Evolutionary conservation across 2,329 filamentous ascomycete species (phyloP), one percentile per base, ranked within the genome.

Genomic region (Clonostachys byssicola): DNA sequence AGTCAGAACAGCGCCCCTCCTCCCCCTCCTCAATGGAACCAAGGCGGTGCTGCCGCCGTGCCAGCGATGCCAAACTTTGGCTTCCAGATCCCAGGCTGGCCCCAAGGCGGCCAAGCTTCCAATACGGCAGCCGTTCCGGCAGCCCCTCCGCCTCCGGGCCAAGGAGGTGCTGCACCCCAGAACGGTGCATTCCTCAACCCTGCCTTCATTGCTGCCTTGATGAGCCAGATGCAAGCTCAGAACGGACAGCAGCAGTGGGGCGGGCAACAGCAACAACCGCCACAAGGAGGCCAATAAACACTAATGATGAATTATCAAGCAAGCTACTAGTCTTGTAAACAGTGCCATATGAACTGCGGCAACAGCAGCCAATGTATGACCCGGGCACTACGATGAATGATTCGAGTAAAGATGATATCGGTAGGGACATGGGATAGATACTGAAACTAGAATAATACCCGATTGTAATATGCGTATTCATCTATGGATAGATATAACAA

Each of bases 111-210:
- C 36, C 14, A n/a, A 3, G 36, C 14, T 5, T n/a, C 36, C 23
- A 30, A 30, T 30, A 5, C 14, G 12, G 17, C 36, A n/a, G 36
- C 14, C 36, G n/a, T n/a, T n/a, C 14, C 17, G 36, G 36, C 36
- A 3, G 36, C 36, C 36, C 72, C 70, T 2, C 70, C 72, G 17
- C 70, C 72, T 41, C 23, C 23, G 3, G 23, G 8, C 23, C 23
- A 30, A 30, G 23, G 23, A 10, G 23, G 23, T 30, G 23, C 23
- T 7, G 23, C 23, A 30, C 23, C 23, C 23, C 23, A 30, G 9
- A 30, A 30, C 4, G 66, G 35, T 61, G 43, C 74, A 10, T 78
- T 78, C 53, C 72, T 82, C 49, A 83, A 82, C 52, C 81, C 81
- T 5, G 72, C 76, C 2, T 77, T 85, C 57, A 70, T 84, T 49